Base-by-base conservation (phyloP, 805 yeast species). In the Starmerella gropengiesseri region DNA sequence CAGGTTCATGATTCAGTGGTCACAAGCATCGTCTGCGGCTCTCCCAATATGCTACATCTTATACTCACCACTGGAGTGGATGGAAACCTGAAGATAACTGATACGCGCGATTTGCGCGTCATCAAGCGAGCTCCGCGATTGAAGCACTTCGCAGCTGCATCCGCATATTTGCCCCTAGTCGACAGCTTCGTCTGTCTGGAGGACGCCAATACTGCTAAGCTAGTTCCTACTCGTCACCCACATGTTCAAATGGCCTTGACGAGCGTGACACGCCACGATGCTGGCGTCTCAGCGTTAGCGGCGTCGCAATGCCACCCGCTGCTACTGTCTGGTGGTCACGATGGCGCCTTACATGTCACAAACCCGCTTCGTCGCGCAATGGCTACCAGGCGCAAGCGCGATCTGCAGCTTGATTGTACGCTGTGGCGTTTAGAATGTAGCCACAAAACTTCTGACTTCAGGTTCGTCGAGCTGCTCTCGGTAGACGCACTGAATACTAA, bases 291-390 rank as follows among this genome's bases (percentile, higher is more conserved):
- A 14, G 52, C 70, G 0, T 41, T 69, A 1, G 68, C 68, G 0
- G 49, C 66, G 0, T 69, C 76, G 0, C 48, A 52, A 11, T 31
- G 60, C 8, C 79, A 74, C 47, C 78, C 78, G 9, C 53, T 71
- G 44, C 40, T 67, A 1, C 49, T 72, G 9, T 52, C 68, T 7
- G 77, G 77, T 3, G 68, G 72, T 3, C 55, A 74, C 2, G 77
- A 74, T 52, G 79, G 79, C 1, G 54, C 58, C 1, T 48, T 74
- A 2, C 60, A 60, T 32, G 56, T 71, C 5, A 61, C 64, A 13
- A 73, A 71, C 45, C 40, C 65, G 4, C 56, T 64, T 2, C 62
- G 63, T 14, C 49, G 62, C 14, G 49, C 58, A 2, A 38, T 55
- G 40, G 52, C 54, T 2, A 51, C 55, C 1, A 44, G 53, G 26